Base-by-base conservation (phyloP, 257 asterid species). In the Schizonepeta tenuifolia region DNA sequence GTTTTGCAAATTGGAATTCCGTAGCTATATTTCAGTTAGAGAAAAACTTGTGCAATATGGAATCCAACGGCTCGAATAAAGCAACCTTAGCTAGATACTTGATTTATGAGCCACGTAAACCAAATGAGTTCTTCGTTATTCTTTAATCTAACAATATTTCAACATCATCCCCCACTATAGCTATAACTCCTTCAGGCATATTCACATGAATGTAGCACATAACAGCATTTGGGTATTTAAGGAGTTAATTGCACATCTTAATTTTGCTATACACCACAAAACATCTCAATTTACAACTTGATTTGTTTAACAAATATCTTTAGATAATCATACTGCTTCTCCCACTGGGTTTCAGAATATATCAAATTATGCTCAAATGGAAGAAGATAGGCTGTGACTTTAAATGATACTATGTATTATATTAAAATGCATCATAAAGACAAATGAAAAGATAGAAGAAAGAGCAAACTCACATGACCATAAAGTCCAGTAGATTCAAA, bases 401-500 rank as follows among this genome's bases (percentile, higher is more conserved):
- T 55, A 55, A 22, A 18, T 40, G 35, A 73, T 26, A 77, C 47
- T 40, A 24, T 44, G 24, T 17, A 38, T 28, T 43, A 56, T 18
- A 33, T 55, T n/a, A n/a, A n/a, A 22, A 79, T 26, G 40, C 17
- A 50, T 53, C 54, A 40, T 28, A 24, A 33, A 17, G 21, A 43
- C 20, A 10, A 36, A 57, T 5, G 40, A 36, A 14, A 24, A 57
- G 12, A 24, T 10, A 11, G 62, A 24, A 12, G 17, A 79, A 57
- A 57, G 41, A 12, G 40, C 66, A 77, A 78, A 85, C 96, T 90
- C 81, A 95, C 99, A n/a, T 15, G 95, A 51, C 96, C 95, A 26
- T 88, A 4, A 61, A 92, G 91, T 64, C 98, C 99, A 40, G 98
- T 95, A 9, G 99, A 92, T 80, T 95, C 99, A 43, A 84, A 88